Conservation (phyloP, 2,329 filamentous ascomycete genomes). For the Colletotrichum kahawae region DNA sequence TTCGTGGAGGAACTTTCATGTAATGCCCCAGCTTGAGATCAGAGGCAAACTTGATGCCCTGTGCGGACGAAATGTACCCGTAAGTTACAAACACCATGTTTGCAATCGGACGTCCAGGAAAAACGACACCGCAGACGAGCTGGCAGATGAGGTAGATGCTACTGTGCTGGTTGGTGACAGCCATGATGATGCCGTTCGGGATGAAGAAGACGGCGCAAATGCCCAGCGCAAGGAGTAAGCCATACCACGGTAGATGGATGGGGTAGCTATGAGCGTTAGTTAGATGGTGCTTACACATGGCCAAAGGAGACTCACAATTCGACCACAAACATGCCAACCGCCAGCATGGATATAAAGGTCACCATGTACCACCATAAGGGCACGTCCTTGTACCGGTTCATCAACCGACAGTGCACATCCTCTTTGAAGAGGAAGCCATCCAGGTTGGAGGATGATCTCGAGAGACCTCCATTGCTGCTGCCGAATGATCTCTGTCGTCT, state of each 20-base stretch:
- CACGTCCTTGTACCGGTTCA: conserved; percentile 82
- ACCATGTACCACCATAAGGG: conserved; percentile 81
- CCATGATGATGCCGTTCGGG: conserved; percentile 91
- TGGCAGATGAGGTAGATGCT: conserved; percentile 88
- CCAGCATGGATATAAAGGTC: conserved; percentile 77
- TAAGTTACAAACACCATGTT: conserved; percentile 96
- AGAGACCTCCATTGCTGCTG: conserved; percentile 26
- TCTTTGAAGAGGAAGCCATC: conserved; percentile 71
- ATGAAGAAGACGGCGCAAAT: conserved; percentile 86
- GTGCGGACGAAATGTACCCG: conserved; percentile 86
- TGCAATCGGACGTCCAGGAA: conserved; percentile 84
- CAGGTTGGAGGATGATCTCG: conserved; percentile 43
- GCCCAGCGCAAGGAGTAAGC: conserved; percentile 76
- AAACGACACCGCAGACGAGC: conserved; percentile 80
- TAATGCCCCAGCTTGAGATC: conserved; percentile 89
- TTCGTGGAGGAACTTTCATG: conserved; percentile 85
- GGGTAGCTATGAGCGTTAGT: conserved; percentile 64
- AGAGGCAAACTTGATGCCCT: conserved; percentile 87
- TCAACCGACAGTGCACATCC: conserved; percentile 84
- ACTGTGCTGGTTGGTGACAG: conserved; percentile 87
- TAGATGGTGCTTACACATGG: conserved; percentile 12
- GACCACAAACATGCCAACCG: conserved; percentile 81
- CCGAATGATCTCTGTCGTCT: conserved; percentile 7
- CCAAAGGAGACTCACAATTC: conserved; percentile 68
- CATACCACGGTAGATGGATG: conserved; percentile 85